phyloP scores from a whole-genome alignment of 2,329 filamentous ascomycete genomes.

The Neurospora sp. region DNA sequence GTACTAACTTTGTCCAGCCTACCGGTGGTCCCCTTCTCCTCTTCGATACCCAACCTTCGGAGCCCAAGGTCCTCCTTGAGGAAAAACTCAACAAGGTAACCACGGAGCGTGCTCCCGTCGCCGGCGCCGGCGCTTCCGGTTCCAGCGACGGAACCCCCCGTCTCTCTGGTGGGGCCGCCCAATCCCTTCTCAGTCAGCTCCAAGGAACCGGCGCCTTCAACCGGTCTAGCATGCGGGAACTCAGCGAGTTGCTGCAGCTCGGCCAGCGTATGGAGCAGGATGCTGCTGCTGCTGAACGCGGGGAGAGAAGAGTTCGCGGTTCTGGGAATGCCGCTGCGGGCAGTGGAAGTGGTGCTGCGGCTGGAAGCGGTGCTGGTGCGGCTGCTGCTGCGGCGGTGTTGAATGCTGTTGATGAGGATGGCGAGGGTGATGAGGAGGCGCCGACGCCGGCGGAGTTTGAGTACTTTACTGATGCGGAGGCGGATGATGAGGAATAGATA shows the following conservation, averaged over 20 bases:
- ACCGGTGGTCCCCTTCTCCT: conserved; percentile 92
- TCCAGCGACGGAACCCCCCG: conserved; percentile 11
- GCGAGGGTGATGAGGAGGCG: conserved; percentile 63
- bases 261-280: conserved; percentile 23
- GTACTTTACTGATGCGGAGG: conserved; percentile 61
- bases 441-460: conserved; percentile 63
- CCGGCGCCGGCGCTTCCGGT: conserved; percentile 30
- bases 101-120: conserved; percentile 51
- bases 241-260: conserved; percentile 34
- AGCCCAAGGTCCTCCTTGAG: conserved; percentile 73
- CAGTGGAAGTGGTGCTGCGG: conserved; percentile 11
- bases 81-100: conserved; percentile 81
- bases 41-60: conserved; percentile 68
- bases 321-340: background rate
- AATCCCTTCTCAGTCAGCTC: conserved; percentile 20
- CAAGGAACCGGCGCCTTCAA: conserved; percentile 10
- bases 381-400: conserved; percentile 69
- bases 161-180: conserved; percentile 14
- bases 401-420: conserved; percentile 80
- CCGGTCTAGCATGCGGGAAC: conserved; percentile 25
- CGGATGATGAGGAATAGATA: conserved; percentile 26
- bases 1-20: conserved; percentile 50
- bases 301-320: background rate
- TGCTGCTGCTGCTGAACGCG: conserved; percentile 12
- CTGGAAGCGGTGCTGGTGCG: conserved; percentile 37